These are phyloP conservation scores for Aegilops longissima DNA, from an alignment of 176 grass and related monocot genomes.

Conservation along the genomic window DNA sequence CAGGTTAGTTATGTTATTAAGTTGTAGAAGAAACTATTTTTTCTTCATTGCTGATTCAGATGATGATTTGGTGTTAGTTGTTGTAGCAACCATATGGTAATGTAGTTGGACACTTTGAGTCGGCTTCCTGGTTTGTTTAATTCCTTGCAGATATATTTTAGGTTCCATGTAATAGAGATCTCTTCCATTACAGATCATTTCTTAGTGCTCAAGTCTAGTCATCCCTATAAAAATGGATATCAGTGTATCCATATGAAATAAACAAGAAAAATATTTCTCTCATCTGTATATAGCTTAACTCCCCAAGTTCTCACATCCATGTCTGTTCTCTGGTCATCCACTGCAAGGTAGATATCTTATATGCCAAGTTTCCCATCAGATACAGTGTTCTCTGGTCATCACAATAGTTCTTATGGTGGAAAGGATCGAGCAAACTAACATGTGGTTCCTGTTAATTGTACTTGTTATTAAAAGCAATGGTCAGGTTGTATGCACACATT, in stretches of 20 bases:
- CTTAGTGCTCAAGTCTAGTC: neutral
- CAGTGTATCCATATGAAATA: conserved; percentile 1
- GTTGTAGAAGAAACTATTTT: neutral
- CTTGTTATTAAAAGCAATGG: neutral
- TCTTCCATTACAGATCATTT: neutral
- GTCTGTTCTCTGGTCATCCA: neutral
- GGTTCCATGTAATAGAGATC: neutral
- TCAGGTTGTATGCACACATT: neutral
- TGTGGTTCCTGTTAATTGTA: neutral
- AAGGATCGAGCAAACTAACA: neutral
- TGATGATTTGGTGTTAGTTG: neutral
- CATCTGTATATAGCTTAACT: neutral
- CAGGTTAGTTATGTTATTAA: conserved; percentile 47
- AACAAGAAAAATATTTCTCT: neutral
- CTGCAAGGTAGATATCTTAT: neutral
- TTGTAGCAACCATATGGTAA: neutral
- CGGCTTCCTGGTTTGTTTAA: neutral
- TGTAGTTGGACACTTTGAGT: conserved; percentile 5
- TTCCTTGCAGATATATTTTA: neutral
- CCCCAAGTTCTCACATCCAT: neutral
- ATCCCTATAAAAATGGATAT: conserved; percentile 14
- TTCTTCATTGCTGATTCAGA: conserved; percentile 6
- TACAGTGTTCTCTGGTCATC: neutral
- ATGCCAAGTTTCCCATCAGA: neutral
- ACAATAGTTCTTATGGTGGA: neutral